phyloP scores from a whole-genome alignment of 2,329 filamentous ascomycete genomes.

The Penicillium polonicum region DNA sequence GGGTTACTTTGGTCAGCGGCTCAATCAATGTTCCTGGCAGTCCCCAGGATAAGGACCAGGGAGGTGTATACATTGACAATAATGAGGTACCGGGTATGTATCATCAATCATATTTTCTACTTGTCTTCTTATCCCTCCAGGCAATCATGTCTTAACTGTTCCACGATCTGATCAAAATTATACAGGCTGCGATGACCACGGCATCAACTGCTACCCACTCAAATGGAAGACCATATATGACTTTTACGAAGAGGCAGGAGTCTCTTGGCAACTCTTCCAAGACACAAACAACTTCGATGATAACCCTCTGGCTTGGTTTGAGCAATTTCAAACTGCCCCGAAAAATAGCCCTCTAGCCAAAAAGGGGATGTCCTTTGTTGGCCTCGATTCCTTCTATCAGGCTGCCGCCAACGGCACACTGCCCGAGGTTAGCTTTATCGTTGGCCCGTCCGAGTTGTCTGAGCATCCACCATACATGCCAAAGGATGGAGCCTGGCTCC shows the following conservation, averaged over 20 bases:
- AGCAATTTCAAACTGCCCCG: constrained; percentile 51
- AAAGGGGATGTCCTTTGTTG: constrained; percentile 49
- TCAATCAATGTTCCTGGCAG: constrained; percentile 53
- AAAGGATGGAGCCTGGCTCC: constrained; percentile 56
- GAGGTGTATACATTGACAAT: constrained; percentile 53
- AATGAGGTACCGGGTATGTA: constrained; percentile 49
- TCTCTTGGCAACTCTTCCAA: constrained; percentile 54
- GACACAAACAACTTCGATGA: constrained; percentile 55
- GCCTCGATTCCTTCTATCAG: constrained; percentile 52
- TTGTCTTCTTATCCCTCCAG: background rate
- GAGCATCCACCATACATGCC: constrained; percentile 56
- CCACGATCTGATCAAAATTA: background rate
- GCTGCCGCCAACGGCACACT: constrained; percentile 53
- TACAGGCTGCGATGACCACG: constrained; percentile 44
- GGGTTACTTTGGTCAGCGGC: constrained; percentile 53
- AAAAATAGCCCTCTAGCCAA: constrained; percentile 44
- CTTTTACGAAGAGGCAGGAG: constrained; percentile 49
- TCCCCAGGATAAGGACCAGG: constrained; percentile 44
- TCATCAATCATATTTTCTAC: too few relatives aligned
- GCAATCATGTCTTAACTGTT: background rate
- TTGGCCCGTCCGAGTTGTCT: constrained; percentile 51
- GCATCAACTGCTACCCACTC: constrained; percentile 54
- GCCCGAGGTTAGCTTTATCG: constrained; percentile 53
- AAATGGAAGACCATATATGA: constrained; percentile 56
- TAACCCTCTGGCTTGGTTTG: constrained; percentile 55